Base-by-base conservation (phyloP, 176 grass and related monocot species). In the Oryza rufipogon region DNA sequence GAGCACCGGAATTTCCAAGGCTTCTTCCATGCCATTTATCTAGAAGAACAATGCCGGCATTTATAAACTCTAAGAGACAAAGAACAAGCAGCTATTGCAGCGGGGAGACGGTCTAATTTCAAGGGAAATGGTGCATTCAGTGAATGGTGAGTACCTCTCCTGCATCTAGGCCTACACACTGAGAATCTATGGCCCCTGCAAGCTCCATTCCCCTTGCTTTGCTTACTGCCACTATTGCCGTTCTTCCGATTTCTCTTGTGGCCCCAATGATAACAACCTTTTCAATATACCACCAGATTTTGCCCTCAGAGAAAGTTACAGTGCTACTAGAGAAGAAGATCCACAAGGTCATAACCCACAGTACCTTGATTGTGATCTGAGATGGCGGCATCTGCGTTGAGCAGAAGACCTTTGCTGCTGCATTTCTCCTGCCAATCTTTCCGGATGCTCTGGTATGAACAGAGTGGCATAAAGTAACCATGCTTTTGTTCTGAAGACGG, bases 1-100 rank as follows among this genome's bases (percentile, higher is more conserved):
- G 11, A 98, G 91, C 68, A 98, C 84, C 12, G 93, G 93, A 66
- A 98, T 88, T 75, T 98, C 96, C 74, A 98, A n/a, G 5, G 93
- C 73, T 44, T 98, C 96, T 48, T 98, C 93, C 93, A 98, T 90
- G 17, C 93, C 93, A 47, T 83, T 87, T 61, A 98, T 44, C 96
- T 98, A 54, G 66, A 72, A 39, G 64, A 48, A 64, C 11, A 86
- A 20, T 16, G 51, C 12, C 8, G 39, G 74, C 47, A 70, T 47
- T 80, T 58, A 80, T 41, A 64, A 46, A 75, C 46, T 32, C 1
- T 30, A 16, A 2, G 14, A 73, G 63, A 30, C 3, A 11, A 44
- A 12, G 20, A 69, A 36, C 25, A 41, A 19, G 46, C 42, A 39
- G n/a, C n/a, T 68, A 38, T 49, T 13, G 73, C n/a, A 0, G 5